Conservation (phyloP, 768 basidiomycete genomes). For the Ramaria rubella region DNA sequence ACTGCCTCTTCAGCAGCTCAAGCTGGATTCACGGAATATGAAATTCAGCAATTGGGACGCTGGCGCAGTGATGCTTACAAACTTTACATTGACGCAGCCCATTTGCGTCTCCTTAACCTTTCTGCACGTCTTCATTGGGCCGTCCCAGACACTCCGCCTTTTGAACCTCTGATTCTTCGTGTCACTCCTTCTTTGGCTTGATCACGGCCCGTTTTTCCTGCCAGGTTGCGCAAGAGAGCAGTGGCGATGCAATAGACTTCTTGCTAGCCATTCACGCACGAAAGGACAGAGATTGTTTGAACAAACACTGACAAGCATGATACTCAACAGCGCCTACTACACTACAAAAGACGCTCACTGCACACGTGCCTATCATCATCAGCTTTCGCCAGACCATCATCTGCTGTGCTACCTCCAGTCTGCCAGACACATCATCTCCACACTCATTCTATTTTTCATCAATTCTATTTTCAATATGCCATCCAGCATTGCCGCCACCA, state of each 20-base stretch:
- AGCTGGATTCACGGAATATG: slow-evolving; percentile 27
- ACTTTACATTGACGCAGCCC: slow-evolving; percentile 26
- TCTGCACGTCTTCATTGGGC: slow-evolving; percentile 28
- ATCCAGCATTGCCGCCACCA: no score
- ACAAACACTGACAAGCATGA: no score
- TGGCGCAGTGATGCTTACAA: slow-evolving; percentile 35
- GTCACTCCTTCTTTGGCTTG: slow-evolving; percentile 12
- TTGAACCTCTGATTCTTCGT: slow-evolving; percentile 11
- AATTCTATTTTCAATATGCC: no score
- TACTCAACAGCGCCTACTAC: no score
- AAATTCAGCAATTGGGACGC: slow-evolving; percentile 33
- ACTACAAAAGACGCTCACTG: no score
- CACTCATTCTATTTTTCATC: no score
- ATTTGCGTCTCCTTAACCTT: slow-evolving; percentile 23
- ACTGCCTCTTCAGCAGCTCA: slow-evolving; percentile 25
- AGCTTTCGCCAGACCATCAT: no score
- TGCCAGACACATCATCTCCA: no score
- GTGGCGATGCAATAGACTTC: slow-evolving; percentile 1
- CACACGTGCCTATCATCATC: no score
- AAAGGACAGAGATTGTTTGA: no score
- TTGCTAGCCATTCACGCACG: no score
- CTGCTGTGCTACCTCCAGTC: no score
- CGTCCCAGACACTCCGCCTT: slow-evolving; percentile 14
- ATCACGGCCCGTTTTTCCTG: slow-evolving; percentile 1
- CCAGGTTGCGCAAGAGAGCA: neutral